Conservation (phyloP, 306 rosid genomes). For the Oemleria cerasiformis region DNA sequence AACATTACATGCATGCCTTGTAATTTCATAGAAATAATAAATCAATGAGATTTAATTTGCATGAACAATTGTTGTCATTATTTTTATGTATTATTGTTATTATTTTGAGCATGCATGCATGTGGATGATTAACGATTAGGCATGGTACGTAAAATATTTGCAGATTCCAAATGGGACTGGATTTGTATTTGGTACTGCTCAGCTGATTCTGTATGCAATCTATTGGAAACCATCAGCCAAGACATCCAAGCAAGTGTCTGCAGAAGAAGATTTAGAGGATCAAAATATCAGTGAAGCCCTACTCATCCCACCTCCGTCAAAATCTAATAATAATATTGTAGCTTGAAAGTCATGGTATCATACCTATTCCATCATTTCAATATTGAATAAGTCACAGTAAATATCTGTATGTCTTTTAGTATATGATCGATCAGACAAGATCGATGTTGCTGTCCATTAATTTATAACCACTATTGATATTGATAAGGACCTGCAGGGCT, state of each 20-base stretch:
- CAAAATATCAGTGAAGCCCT: conserved; percentile 13
- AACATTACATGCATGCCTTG: background rate
- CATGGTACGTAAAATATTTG: background rate
- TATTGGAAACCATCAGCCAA: conserved; percentile 29
- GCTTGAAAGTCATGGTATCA: background rate
- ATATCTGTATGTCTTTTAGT: too few relatives aligned
- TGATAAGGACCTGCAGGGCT: too few relatives aligned
- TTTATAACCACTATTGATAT: too few relatives aligned
- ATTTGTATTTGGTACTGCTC: conserved; percentile 28
- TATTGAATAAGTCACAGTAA: too few relatives aligned
- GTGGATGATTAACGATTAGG: too few relatives aligned
- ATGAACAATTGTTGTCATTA: background rate
- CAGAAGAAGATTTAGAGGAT: conserved; percentile 15
- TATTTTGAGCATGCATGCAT: too few relatives aligned
- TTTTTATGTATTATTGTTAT: too few relatives aligned
- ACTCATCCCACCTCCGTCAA: conserved; percentile 21
- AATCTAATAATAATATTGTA: background rate
- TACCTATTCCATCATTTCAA: too few relatives aligned
- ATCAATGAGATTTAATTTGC: background rate
- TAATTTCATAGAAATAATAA: background rate
- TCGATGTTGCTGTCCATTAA: too few relatives aligned
- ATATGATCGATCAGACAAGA: too few relatives aligned
- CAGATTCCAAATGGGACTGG: conserved; percentile 39
- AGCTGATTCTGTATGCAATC: conserved; percentile 32
- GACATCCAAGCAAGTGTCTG: conserved; percentile 11